Base-by-base conservation (phyloP, 345 rosid genomes). In the Populus pruinosa region DNA sequence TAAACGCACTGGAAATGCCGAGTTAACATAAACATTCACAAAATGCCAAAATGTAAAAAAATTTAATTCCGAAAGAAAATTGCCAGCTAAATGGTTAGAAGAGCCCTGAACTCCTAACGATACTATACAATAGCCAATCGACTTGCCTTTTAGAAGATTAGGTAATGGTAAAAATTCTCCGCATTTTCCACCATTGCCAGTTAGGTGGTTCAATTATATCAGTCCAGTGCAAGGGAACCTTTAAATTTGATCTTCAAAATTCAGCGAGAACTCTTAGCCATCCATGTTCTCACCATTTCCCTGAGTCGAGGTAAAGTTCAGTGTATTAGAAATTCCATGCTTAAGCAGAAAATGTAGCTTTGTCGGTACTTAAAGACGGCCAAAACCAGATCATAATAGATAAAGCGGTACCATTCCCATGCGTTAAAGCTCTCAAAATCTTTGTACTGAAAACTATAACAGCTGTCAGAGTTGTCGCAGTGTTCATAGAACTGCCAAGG, bases 81-180 rank as follows among this genome's bases (percentile, higher is more conserved):
- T 23, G 21, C 59, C 21, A 56, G 27, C 17, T 11, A 23, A 27
- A 14, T 38, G 25, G 55, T 27, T 50, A n/a, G n/a, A n/a, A 49
- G 44, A 53, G 68, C 12, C 67, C 74, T 68, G 0, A 68, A 41
- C 12, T 68, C 72, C 76, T 41, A 50, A 31, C 38, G 50, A 73
- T 75, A 78, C 80, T 76, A 10, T 81, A 84, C 84, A 78, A 29
- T 75, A 73, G 82, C 84, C 73, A 50, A 83, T 69, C 16, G 78
- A 72, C 82, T 79, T 76, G 81, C 82, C 80, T 72, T 66, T 13
- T 27, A 71, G 43, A 70, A 77, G 39, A 31, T n/a, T 11, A 27
- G 70, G 62, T 53, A 36, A 31, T 35, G n/a, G 23, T 59, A 72
- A 62, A 71, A 27, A 33, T 33, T 33, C 35, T 33, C 35, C 35